Percentiles rank a stretch among this genome's conserved stretches.
Evolutionary conservation across 2,329 filamentous ascomycete genomes (phyloP).

Genomic region (Ilyonectria mors-panacis): DNA sequence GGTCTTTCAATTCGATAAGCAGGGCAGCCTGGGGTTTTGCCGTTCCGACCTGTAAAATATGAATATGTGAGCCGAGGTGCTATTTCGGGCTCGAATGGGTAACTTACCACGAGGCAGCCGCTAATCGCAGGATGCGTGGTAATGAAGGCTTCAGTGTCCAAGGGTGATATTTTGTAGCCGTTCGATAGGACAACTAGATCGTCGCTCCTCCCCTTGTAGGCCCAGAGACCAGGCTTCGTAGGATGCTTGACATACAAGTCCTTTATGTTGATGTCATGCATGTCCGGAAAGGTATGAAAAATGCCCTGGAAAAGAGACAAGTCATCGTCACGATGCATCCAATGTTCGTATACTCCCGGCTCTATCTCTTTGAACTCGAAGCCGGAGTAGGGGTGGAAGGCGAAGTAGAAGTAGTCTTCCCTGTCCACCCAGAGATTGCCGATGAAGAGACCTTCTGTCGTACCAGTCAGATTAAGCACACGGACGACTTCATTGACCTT

Average conservation of each 20-base stretch:
- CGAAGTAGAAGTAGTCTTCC: constrained; percentile 52
- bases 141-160: constrained; percentile 49
- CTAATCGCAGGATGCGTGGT: constrained; percentile 45
- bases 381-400: constrained; percentile 53
- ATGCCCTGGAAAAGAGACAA: constrained; percentile 50
- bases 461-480: constrained; percentile 54
- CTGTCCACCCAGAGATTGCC: constrained; percentile 47
- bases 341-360: constrained; percentile 50
- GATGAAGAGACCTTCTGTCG: constrained; percentile 54
- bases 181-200: constrained; percentile 51
- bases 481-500: constrained; percentile 52
- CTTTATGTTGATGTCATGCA: constrained; percentile 49
- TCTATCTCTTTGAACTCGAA: constrained; percentile 54
- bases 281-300: constrained; percentile 51
- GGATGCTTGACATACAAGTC: constrained; percentile 50
- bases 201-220: constrained; percentile 50
- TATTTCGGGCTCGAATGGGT: not conserved
- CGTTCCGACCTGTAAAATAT: constrained; percentile 33
- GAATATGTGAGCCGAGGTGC: not conserved
- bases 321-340: constrained; percentile 51
- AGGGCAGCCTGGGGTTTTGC: constrained; percentile 47
- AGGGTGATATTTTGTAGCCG: constrained; percentile 51
- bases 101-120: constrained; percentile 44
- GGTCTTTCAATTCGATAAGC: constrained; percentile 48
- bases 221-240: constrained; percentile 47